Evolutionary conservation across 2,329 filamentous ascomycete genomes (phyloP), one percentile per base, ranked within the genome.

Genomic region (Fusarium zealandicum): DNA sequence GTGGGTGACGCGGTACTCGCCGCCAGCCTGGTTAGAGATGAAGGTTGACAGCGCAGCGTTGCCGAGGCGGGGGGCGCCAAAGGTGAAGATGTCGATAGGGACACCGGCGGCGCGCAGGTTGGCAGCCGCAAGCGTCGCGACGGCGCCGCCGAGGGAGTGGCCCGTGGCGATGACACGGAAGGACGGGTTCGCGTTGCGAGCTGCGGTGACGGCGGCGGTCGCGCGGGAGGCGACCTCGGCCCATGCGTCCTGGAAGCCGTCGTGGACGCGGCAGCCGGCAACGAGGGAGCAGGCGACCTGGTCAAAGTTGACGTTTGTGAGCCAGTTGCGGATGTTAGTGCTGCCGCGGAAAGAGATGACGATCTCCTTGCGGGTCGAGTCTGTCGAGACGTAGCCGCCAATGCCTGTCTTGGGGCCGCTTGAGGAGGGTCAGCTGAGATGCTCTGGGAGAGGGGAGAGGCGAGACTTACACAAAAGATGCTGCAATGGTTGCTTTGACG

Each of bases 111-210:
- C 69, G 39, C 86, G 80, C 16, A 89, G 73, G 61, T 83, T 78
- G 1, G 80, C 83, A 0, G 79, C 83, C 0, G 79, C 87, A 5
- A 91, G 69, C 6, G 81, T 84, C 32, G 82, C 85, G 2, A 90
- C 75, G 6, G 86, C 86, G 20, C 78, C 88, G 40, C 88, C 88
- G 4, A 91, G 82, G 9, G 85, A 88, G 75, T 90, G 88, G 30
- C 88, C 89, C 0, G 86, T 85, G n/a, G 80, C 71, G 14, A 87
- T 69, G 67, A 89, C 67, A 38, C 70, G 70, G 75, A 81, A 88
- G 40, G 54, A 58, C 1, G 85, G 83, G 72, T 84, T 72, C 22
- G 75, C 69, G 1, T 68, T 65, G 33, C 68, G 69, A 3, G 83
- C 82, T 1, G 69, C 53, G 16, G 71, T 59, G 17, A 89, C 67